phyloP scores from a whole-genome alignment of 2,329 filamentous ascomycete genomes.

The Cucurbitaria berberidis region DNA sequence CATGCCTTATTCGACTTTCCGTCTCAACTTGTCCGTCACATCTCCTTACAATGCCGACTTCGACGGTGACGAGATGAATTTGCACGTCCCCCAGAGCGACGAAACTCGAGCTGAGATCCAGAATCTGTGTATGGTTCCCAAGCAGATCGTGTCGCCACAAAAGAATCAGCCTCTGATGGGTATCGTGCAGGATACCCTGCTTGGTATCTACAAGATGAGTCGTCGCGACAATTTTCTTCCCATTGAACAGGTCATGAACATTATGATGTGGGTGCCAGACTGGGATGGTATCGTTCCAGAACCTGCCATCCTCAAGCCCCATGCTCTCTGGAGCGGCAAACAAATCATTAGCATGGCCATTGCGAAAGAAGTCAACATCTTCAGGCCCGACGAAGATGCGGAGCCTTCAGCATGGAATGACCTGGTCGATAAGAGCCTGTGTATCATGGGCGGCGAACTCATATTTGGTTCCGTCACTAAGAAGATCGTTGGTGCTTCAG shows the following conservation, averaged over 20 bases:
- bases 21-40: constrained; percentile 95
- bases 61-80: constrained; percentile 99
- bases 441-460: constrained; percentile 86
- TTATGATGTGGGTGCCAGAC: constrained; percentile 95
- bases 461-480: constrained; percentile 91
- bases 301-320: constrained; percentile 91
- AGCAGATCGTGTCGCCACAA: constrained; percentile 98
- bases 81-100: constrained; percentile 97
- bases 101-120: constrained; percentile 94
- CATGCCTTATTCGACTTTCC: constrained; percentile 99
- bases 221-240: constrained; percentile 89
- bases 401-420: constrained; percentile 62
- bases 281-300: constrained; percentile 96
- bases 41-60: constrained; percentile 99
- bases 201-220: constrained; percentile 95
- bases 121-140: constrained; percentile 95
- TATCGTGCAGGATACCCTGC: constrained; percentile 97
- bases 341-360: constrained; percentile 95
- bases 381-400: constrained; percentile 65
- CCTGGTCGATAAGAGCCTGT: constrained; percentile 74
- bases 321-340: constrained; percentile 96
- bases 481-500: constrained; percentile 89
- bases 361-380: constrained; percentile 79
- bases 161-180: constrained; percentile 98
- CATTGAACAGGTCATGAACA: constrained; percentile 93